Evolutionary conservation across 805 yeast genomes (phyloP).

Genomic region (Komagataella mondaviorum): DNA sequence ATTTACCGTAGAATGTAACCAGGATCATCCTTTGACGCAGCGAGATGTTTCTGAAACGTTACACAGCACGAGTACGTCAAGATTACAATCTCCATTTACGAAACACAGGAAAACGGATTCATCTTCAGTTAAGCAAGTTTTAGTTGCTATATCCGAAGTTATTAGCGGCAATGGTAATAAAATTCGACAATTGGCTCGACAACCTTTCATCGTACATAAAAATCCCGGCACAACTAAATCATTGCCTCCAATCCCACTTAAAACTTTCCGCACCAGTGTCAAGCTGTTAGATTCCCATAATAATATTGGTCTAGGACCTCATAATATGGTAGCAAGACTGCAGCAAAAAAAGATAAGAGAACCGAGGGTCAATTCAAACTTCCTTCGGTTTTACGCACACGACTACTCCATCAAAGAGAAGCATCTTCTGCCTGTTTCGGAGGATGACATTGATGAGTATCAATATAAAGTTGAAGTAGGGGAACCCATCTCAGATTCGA

Average conservation of each 20-base stretch:
- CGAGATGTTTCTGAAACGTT: not conserved
- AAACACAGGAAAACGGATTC: not conserved
- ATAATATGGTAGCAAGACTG: not conserved
- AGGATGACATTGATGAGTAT: slow-evolving; percentile 19
- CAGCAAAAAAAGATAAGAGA: slow-evolving; percentile 19
- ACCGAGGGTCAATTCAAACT: slow-evolving; percentile 34
- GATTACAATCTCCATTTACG: not conserved
- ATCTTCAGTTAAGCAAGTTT: not conserved
- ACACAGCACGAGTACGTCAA: not conserved
- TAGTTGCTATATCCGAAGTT: not conserved
- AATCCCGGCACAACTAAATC: not conserved
- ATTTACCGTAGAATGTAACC: not conserved
- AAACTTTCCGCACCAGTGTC: slow-evolving; percentile 1
- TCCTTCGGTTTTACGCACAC: slow-evolving; percentile 33
- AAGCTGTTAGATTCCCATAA: not conserved
- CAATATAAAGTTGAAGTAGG: slow-evolving; percentile 14
- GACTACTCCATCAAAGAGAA: slow-evolving; percentile 27
- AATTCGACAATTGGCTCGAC: not conserved
- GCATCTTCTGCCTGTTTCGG: slow-evolving; percentile 17
- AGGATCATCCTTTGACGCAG: not conserved
- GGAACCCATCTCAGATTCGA: not conserved
- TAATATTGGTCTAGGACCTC: not conserved
- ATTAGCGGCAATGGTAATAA: not conserved
- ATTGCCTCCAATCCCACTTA: slow-evolving; percentile 1
- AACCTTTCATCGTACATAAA: not conserved